These are phyloP conservation scores for Penicillium italicum DNA, from an alignment of 2,329 filamentous ascomycete species.

Conservation along the genomic window DNA sequence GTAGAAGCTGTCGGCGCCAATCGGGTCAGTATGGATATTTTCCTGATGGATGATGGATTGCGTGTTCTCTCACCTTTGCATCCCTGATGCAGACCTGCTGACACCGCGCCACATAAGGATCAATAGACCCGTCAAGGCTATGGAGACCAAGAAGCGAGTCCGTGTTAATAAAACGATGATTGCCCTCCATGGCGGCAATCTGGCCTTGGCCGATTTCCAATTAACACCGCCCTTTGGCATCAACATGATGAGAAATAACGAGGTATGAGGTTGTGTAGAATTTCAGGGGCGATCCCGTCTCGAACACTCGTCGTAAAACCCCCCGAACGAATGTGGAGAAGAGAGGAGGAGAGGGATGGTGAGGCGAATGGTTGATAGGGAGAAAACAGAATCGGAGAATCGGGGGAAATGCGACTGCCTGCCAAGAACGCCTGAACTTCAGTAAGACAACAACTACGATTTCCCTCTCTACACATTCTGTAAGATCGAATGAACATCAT, in stretches of 20 bases:
- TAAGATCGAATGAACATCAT: neutral
- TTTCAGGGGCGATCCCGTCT: constrained; percentile 22
- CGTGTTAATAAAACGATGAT: constrained; percentile 67
- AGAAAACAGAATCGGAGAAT: constrained; percentile 21
- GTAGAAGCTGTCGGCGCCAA: constrained; percentile 67
- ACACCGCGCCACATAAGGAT: constrained; percentile 87
- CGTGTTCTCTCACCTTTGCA: constrained; percentile 70
- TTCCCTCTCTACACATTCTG: neutral
- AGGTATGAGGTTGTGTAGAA: neutral
- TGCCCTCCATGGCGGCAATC: constrained; percentile 72
- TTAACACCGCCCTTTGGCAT: constrained; percentile 83
- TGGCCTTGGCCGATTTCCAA: constrained; percentile 85
- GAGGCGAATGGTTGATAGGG: constrained; percentile 12
- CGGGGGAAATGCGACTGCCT: constrained; percentile 15
- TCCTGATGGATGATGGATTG: neutral
- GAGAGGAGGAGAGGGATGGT: constrained; percentile 7
- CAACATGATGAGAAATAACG: constrained; percentile 75
- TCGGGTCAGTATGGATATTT: neutral
- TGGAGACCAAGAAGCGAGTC: constrained; percentile 71
- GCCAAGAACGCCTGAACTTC: constrained; percentile 17
- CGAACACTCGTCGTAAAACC: constrained; percentile 22
- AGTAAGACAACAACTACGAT: constrained; percentile 6
- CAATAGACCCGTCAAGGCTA: constrained; percentile 66
- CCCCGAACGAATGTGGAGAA: constrained; percentile 27
- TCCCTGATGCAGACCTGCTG: constrained; percentile 73